phyloP scores from a whole-genome alignment of 148 eudicot species.

The Cornus kousa region DNA sequence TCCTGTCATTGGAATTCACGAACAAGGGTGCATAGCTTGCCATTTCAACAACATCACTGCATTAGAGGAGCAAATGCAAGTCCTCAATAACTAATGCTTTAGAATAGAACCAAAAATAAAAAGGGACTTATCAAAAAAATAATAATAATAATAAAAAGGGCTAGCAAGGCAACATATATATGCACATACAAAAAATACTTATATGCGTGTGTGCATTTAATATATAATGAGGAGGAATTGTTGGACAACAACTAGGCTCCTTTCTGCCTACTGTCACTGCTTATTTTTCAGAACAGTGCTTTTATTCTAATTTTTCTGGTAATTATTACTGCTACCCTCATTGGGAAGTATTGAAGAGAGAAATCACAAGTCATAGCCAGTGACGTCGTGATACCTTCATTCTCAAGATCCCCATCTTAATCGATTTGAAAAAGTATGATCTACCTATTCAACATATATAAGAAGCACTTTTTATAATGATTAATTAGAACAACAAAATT shows the following conservation, averaged over 20 bases:
- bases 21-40: conserved; percentile 95
- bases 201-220: neutral
- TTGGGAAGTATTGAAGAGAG: neutral
- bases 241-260: neutral
- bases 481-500: too few relatives aligned
- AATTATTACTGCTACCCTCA: neutral
- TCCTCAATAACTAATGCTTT: neutral
- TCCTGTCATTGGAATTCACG: conserved; percentile 62
- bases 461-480: neutral
- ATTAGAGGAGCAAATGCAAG: conserved; percentile 18
- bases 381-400: neutral
- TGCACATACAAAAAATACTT: neutral
- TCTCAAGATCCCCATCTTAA: neutral
- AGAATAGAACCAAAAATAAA: too few relatives aligned
- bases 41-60: conserved; percentile 88
- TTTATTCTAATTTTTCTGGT: too few relatives aligned
- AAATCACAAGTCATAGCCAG: neutral
- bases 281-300: neutral
- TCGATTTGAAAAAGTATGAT: neutral
- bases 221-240: neutral
- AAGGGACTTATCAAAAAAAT: neutral
- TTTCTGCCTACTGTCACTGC: neutral
- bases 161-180: neutral
- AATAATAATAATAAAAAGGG: neutral
- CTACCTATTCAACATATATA: neutral